Evolutionary conservation across 2,329 filamentous ascomycete genomes (phyloP).

Genomic region (Colletotrichum navitas): DNA sequence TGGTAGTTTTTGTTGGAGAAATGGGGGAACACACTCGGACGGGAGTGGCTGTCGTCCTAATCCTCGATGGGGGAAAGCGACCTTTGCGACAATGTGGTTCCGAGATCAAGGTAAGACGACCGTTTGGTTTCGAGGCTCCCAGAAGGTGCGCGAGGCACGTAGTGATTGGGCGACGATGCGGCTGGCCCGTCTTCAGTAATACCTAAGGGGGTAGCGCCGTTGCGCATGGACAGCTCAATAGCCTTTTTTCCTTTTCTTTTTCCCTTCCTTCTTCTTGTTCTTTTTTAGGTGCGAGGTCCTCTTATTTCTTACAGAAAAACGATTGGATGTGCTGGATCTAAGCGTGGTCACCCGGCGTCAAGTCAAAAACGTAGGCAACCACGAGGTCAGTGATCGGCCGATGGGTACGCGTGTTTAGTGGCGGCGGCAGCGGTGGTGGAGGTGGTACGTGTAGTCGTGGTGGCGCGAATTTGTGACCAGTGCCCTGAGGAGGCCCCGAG

Average conservation of each 20-base stretch:
- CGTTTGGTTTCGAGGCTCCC: conserved; percentile 8
- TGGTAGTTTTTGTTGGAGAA: conserved; percentile 19
- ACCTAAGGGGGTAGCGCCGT: neutral
- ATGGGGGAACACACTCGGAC: neutral
- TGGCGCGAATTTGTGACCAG: neutral
- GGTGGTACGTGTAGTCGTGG: neutral
- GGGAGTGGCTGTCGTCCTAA: conserved; percentile 39
- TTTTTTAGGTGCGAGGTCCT: neutral
- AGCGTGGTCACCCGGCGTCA: conserved; percentile 36
- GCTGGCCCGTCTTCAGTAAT: neutral
- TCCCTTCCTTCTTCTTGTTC: neutral
- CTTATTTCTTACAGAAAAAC: neutral
- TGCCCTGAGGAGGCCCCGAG: neutral
- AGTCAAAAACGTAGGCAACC: conserved; percentile 31
- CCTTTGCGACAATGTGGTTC: conserved; percentile 30
- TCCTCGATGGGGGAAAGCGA: conserved; percentile 11
- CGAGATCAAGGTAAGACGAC: conserved; percentile 18
- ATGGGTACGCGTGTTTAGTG: conserved; percentile 29
- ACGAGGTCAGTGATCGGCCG: conserved; percentile 40
- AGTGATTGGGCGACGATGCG: neutral
- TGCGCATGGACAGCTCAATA: conserved; percentile 6
- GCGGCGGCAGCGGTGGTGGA: neutral
- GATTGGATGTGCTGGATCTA: conserved; percentile 12
- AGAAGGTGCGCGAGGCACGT: conserved; percentile 3
- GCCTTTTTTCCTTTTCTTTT: neutral